phyloP scores from a whole-genome alignment of 768 basidiomycete genomes.

The Pleurotus sapidus region DNA sequence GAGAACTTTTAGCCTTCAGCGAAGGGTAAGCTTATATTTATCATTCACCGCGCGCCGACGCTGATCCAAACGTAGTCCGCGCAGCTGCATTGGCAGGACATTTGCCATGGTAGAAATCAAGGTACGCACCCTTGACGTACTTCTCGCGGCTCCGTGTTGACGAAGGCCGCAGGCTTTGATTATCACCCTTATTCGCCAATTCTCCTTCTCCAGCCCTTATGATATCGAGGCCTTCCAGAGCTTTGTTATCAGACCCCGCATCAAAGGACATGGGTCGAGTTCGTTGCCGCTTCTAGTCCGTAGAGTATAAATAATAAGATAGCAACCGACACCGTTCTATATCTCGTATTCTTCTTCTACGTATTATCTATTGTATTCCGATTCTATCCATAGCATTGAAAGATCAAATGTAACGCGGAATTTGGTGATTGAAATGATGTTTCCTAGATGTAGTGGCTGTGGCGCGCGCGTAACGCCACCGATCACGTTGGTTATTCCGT shows the following conservation, averaged over 20 bases:
- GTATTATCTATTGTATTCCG: no score
- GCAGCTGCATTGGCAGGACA: conserved; percentile 56
- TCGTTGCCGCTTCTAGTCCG: conserved; percentile 55
- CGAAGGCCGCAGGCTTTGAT: conserved; percentile 30
- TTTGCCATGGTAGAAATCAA: conserved; percentile 63
- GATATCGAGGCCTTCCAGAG: conserved; percentile 65
- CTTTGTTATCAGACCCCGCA: conserved; percentile 60
- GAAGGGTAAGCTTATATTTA: conserved; percentile 39
- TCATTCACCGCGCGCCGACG: not conserved
- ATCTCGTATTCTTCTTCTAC: not conserved
- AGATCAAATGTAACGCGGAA: no score
- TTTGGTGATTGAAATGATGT: no score
- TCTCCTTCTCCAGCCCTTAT: conserved; percentile 46
- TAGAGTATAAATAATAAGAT: conserved; percentile 11
- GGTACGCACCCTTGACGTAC: conserved; percentile 25
- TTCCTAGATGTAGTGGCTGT: no score
- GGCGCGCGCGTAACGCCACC: no score
- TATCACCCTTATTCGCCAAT: conserved; percentile 50
- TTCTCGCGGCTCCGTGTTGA: not conserved
- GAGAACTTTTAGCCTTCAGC: conserved; percentile 56
- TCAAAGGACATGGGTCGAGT: conserved; percentile 49
- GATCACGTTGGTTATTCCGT: no score
- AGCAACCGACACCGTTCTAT: not conserved
- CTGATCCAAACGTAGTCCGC: conserved; percentile 38
- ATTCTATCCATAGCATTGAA: no score